Evolutionary conservation across 441 rosid genomes (phyloP), one percentile per base, ranked within the genome.

Genomic region (Gossypium armourianum): DNA sequence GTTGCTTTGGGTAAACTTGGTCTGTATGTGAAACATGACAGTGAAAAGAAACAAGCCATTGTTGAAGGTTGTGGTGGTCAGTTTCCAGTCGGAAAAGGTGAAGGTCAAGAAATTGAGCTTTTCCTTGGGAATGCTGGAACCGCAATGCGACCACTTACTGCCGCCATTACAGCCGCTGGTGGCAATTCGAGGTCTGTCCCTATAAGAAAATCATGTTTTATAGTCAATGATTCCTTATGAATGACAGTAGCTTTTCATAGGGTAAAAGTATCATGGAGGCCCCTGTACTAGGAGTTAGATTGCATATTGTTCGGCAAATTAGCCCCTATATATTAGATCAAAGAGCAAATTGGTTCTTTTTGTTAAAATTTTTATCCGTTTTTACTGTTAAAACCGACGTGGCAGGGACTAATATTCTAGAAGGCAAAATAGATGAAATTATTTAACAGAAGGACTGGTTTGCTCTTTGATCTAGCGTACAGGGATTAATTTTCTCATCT

Each of bases 101-200:
- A 88, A n/a, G 86, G 80, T 52, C 69, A 75, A 21, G 88, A 84
- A 77, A 71, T 89, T 23, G 88, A 85, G 73, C 93, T 94, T 73
- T 94, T 88, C 88, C 94, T 94, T 1, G 97, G 98, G 32, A 94
- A 94, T 80, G 98, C 97, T 0, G 96, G 96, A 72, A 92, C 98
- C 7, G 97, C 98, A 13, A 92, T 92, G 96, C 96, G 98, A 19
- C 97, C 98, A 24, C 82, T 94, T 83, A 94, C 98, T 0, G 97
- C 98, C 76, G 97, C 97, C 13, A 86, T 94, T 71, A 85, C 90
- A 53, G 97, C 87, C 62, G 97, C 97, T 0, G 97, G 97, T 76
- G 98, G 97, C 60, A 87, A 88, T 71, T 85, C 96, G 26, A 88
- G 97, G 55, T 50, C 55, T 50, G 55, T 50, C 19, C 8, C 16